Percentiles rank a stretch among this genome's conserved stretches.
Evolutionary conservation across 192 early-diverging fungal species (phyloP).

Genomic region (Rhizophagus sp.): DNA sequence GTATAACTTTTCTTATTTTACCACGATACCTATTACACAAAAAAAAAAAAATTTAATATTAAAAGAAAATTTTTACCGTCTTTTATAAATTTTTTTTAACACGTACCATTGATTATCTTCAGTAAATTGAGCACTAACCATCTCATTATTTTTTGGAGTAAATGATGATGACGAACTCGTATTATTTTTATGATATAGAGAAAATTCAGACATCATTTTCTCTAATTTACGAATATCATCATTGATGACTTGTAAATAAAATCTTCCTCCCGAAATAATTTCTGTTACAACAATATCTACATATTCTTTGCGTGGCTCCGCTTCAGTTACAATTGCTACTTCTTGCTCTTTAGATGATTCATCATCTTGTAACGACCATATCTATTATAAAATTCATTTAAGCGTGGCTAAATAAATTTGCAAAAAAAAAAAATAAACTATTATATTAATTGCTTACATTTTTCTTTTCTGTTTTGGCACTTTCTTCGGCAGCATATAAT

Average conservation of each 20-base stretch:
- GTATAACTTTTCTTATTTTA: conserved; percentile 64
- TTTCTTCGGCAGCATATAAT: conserved; percentile 78
- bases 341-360: conserved; percentile 51
- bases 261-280: conserved; percentile 54
- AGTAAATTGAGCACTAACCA: conserved; percentile 83
- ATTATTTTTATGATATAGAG: conserved; percentile 54
- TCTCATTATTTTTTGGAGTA: conserved; percentile 68
- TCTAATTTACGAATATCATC: conserved; percentile 69
- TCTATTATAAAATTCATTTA: conserved; percentile 20
- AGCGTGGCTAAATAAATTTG: not conserved
- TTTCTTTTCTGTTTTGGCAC: conserved; percentile 64
- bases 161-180: conserved; percentile 32
- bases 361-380: conserved; percentile 44
- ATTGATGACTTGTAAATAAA: conserved; percentile 67
- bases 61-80: too few relatives aligned
- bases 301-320: conserved; percentile 66
- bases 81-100: not conserved
- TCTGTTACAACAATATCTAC: conserved; percentile 74
- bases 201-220: conserved; percentile 81
- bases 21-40: conserved; percentile 57
- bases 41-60: not conserved
- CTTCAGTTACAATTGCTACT: conserved; percentile 42
- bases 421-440: not conserved
- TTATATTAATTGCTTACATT: conserved; percentile 61
- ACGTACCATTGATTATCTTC: conserved; percentile 85